phyloP scores from a whole-genome alignment of 768 basidiomycete species.

The Tulasnella calospora region DNA sequence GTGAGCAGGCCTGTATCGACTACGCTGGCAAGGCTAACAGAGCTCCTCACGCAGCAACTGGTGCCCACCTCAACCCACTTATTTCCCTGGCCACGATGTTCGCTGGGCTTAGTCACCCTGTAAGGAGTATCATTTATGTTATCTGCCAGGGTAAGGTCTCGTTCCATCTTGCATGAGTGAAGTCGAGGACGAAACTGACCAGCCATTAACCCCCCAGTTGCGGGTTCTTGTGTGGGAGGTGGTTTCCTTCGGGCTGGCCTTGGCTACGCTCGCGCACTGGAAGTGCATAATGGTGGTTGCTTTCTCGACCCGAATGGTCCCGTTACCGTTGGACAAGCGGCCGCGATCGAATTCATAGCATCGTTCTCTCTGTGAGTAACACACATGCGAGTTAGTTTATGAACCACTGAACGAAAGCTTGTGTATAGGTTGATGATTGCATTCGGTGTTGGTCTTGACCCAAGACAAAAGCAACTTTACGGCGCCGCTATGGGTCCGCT shows the following conservation, averaged over 20 bases:
- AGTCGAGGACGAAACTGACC: background rate
- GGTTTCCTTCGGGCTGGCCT: conserved; percentile 16
- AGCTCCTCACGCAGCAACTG: background rate
- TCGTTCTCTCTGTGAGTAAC: conserved; percentile 9
- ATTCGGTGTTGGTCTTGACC: conserved; percentile 19
- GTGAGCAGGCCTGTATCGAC: background rate
- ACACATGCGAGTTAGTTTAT: background rate
- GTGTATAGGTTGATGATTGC: conserved; percentile 4
- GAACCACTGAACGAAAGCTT: background rate
- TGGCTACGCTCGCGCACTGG: background rate
- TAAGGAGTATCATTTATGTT: conserved; percentile 18
- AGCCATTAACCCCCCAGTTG: background rate
- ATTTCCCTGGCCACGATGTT: conserved; percentile 19
- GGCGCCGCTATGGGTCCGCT: conserved; percentile 1
- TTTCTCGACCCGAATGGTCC: conserved; percentile 21
- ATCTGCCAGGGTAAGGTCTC: conserved; percentile 7
- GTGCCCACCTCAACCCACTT: conserved; percentile 16
- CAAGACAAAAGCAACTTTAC: conserved; percentile 18
- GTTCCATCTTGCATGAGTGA: background rate
- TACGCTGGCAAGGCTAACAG: background rate
- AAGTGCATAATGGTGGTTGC: conserved; percentile 20
- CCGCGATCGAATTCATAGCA: conserved; percentile 18
- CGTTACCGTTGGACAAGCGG: conserved; percentile 12
- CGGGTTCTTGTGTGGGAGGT: conserved; percentile 13
- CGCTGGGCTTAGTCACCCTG: conserved; percentile 14